Evolutionary conservation across 495 filamentous ascomycete genomes (phyloP).

Genomic region (Astrothelium subdiscretum): DNA sequence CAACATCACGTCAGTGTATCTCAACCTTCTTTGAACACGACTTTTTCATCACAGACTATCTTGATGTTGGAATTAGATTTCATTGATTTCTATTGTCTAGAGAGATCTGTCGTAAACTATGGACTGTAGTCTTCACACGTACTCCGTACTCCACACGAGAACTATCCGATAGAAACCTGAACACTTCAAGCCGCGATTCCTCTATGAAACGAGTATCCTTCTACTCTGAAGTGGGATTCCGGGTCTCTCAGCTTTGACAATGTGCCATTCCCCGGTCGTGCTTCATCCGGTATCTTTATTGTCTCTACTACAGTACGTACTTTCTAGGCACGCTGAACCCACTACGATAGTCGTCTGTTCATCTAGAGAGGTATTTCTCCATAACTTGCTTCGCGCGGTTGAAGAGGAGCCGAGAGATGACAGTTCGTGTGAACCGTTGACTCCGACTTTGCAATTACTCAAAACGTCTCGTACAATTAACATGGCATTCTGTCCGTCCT

Average conservation of each 20-base stretch:
- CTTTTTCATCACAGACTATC: too few relatives aligned
- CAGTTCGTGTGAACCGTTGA: conserved; percentile 30
- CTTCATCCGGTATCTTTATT: conserved; percentile 41
- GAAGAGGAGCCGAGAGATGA: conserved; percentile 5
- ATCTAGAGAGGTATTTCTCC: conserved; percentile 50
- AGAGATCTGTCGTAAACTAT: too few relatives aligned
- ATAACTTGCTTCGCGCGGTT: conserved; percentile 24
- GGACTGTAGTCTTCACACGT: neutral
- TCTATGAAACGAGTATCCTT: too few relatives aligned
- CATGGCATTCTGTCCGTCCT: conserved; percentile 57
- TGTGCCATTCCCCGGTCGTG: conserved; percentile 29
- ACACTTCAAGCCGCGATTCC: too few relatives aligned
- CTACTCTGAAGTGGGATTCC: too few relatives aligned
- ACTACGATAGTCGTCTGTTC: conserved; percentile 63
- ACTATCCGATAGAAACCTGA: too few relatives aligned
- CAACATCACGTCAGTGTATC: too few relatives aligned
- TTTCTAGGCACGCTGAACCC: conserved; percentile 41
- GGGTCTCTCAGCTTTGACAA: too few relatives aligned
- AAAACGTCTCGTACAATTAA: conserved; percentile 54
- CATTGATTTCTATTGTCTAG: too few relatives aligned
- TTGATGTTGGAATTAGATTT: neutral
- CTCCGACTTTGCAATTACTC: conserved; percentile 57
- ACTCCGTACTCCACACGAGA: conserved; percentile 14
- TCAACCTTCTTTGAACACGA: too few relatives aligned
- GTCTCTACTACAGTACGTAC: conserved; percentile 52